Evolutionary conservation across 176 grass and related monocot species (phyloP), one percentile per base, ranked within the genome.

Genomic region (Musa schizocarpa): DNA sequence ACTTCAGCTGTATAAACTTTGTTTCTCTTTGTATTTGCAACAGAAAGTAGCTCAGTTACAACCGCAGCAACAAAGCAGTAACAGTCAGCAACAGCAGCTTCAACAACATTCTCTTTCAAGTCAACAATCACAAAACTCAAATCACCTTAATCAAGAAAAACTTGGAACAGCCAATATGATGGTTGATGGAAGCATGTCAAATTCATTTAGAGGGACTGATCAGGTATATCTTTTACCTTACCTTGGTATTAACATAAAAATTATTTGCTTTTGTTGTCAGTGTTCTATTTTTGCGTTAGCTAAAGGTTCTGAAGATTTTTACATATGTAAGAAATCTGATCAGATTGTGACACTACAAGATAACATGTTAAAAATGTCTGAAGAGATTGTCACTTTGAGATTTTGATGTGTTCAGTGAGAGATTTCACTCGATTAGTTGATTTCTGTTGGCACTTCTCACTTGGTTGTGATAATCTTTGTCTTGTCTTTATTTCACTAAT

Each of bases 31-130:
- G 84, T 89, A 82, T 87, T 80, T 87, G 66, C 85, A 87, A 87
- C 87, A 93, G 90, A 93, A 87, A 88, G 89, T 93, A 89, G 87
- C 90, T 83, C 87, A 80, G 54, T 77, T 52, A 76, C 88, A 90
- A 6, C 81, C 79, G 8, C 88, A 86, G 13, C 86, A 88, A 23
- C 86, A 88, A 86, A 88, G 56, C 86, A 90, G 43, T 68, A 87
- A 55, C 67, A 87, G 78, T 65, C 82, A 92, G 69, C 81, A 83
- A 54, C 81, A 76, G 49, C 58, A 79, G 65, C 85, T 88, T 83
- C 89, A 88, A 65, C 87, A 85, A 69, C 87, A 81, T 82, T 80
- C 83, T 81, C 77, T 92, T 52, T 92, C 89, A 11, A 88, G 89
- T 56, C 89, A 88, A 54, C 89, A 88, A 59, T 92, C 89, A 78